A percentile compares a stretch with the other conserved stretches of the same genome.
Conservation (phyloP, 1,284 basidiomycete genomes). For the Mycosarcoma maydis region DNA sequence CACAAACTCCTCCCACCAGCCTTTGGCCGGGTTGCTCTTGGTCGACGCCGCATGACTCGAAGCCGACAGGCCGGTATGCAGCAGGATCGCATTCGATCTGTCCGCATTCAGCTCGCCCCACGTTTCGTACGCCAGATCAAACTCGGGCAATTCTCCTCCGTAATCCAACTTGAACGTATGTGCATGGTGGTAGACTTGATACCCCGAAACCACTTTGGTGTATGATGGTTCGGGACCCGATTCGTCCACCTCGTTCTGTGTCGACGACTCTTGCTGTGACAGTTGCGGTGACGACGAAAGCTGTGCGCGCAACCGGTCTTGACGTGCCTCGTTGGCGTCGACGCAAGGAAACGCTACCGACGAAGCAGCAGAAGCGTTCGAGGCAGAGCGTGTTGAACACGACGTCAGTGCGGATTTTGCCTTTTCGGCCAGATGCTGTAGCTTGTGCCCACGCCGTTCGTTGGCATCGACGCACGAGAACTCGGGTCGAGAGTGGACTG, state of each 20-base stretch:
- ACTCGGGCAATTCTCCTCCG: slow-evolving; percentile 74
- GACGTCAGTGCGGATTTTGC: slow-evolving; percentile 9
- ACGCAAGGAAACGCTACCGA: slow-evolving; percentile 60
- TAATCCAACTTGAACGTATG: slow-evolving; percentile 80
- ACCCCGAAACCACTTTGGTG: slow-evolving; percentile 68
- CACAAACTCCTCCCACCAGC: slow-evolving; percentile 99
- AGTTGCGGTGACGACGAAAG: slow-evolving; percentile 17
- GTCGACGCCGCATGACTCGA: slow-evolving; percentile 94
- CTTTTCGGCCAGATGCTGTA: slow-evolving; percentile 30
- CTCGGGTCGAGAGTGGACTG: slow-evolving; percentile 15
- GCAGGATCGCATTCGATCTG: slow-evolving; percentile 89
- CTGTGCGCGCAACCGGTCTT: slow-evolving; percentile 48
- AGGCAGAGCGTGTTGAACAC: slow-evolving; percentile 15
- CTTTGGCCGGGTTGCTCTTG: slow-evolving; percentile 78
- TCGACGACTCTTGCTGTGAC: not conserved
- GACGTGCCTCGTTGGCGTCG: slow-evolving; percentile 62
- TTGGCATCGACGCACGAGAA: slow-evolving; percentile 65
- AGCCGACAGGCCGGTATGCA: slow-evolving; percentile 94
- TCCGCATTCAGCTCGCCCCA: slow-evolving; percentile 87
- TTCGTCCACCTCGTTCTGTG: slow-evolving; percentile 30
- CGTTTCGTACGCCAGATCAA: slow-evolving; percentile 94
- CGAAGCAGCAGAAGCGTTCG: too few species aligned
- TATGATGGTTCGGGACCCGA: slow-evolving; percentile 69
- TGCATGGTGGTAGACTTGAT: slow-evolving; percentile 66
- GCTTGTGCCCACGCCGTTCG: slow-evolving; percentile 52